A percentile compares a stretch with the other conserved stretches of the same genome.
phyloP scores from a whole-genome alignment of 331 rosid genomes.

The Cucumis variabilis region DNA sequence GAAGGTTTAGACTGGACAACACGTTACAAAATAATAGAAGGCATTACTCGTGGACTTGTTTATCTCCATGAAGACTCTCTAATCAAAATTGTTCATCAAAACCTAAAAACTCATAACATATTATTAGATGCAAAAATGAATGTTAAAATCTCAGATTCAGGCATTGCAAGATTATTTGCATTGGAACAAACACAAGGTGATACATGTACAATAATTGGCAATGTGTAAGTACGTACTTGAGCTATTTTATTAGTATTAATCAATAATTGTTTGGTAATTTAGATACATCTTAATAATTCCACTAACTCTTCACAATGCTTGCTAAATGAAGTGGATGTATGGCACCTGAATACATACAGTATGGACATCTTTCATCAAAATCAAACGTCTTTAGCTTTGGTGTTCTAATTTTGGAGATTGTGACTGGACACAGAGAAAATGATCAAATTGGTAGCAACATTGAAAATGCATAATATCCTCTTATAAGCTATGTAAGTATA shows the following conservation, averaged over 20 bases:
- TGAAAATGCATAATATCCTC: conserved; percentile 24
- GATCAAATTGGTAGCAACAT: not conserved
- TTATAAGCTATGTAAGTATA: conserved; percentile 49
- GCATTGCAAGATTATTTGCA: conserved; percentile 53
- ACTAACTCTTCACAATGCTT: too few relatives aligned
- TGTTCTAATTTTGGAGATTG: conserved; percentile 45
- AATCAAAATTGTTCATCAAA: conserved; percentile 54
- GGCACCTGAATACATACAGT: conserved; percentile 51
- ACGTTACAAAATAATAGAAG: conserved; percentile 45
- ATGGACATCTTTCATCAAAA: conserved; percentile 45
- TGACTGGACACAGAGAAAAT: conserved; percentile 45
- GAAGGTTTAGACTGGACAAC: conserved; percentile 41
- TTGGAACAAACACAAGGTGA: conserved; percentile 49
- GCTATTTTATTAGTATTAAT: too few relatives aligned
- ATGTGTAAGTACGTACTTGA: conserved; percentile 56
- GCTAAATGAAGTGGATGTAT: conserved; percentile 48
- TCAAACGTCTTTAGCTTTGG: conserved; percentile 64
- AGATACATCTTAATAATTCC: not conserved
- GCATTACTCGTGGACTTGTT: conserved; percentile 51
- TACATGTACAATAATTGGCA: conserved; percentile 56
- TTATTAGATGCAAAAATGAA: conserved; percentile 49
- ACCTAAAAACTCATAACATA: conserved; percentile 60
- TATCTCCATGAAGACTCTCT: conserved; percentile 65
- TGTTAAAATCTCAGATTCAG: conserved; percentile 72
- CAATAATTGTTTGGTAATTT: not conserved